These are phyloP conservation scores for Alternaria incomplexa DNA, from an alignment of 2,329 filamentous ascomycete species.

Conservation along the genomic window DNA sequence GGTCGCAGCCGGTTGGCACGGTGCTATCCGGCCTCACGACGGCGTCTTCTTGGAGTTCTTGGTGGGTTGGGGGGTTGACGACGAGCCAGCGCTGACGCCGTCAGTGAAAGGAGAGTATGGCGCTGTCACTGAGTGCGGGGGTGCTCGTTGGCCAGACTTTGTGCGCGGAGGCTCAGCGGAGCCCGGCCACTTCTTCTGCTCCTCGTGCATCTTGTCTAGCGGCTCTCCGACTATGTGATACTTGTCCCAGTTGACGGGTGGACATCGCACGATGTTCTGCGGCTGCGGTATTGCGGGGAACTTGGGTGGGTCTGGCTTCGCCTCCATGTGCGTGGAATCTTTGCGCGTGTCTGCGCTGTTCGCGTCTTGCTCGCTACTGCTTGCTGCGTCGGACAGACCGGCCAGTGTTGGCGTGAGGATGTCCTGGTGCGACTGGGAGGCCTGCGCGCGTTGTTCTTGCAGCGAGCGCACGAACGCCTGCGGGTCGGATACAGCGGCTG, in stretches of 20 bases:
- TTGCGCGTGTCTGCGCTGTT: conserved; percentile 32
- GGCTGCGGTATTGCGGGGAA: conserved; percentile 75
- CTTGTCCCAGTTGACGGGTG: conserved; percentile 92
- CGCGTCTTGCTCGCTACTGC: conserved; percentile 28
- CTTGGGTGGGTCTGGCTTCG: conserved; percentile 15
- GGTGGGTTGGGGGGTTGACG: conserved; percentile 30
- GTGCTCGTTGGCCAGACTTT: conserved; percentile 48
- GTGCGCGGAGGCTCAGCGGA: conserved; percentile 48
- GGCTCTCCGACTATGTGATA: conserved; percentile 89
- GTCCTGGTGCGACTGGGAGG: conserved; percentile 35
- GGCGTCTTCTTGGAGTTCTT: conserved; percentile 44
- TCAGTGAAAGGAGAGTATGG: conserved; percentile 67
- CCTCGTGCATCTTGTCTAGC: conserved; percentile 81
- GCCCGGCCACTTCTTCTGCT: conserved; percentile 65
- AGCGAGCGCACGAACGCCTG: conserved; percentile 74
- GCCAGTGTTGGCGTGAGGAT: conserved; percentile 47
- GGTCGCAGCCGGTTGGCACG: not conserved
- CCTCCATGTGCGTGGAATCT: conserved; percentile 32
- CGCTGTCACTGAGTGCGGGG: conserved; percentile 61
- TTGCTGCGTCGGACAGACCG: conserved; percentile 41
- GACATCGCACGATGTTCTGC: conserved; percentile 84
- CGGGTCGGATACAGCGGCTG: conserved; percentile 73
- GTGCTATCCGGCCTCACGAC: conserved; percentile 10
- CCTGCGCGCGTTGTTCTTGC: conserved; percentile 60
- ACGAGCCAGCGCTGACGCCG: conserved; percentile 44